phyloP scores from a whole-genome alignment of 768 basidiomycete genomes.

The Leccinum uliginosum region DNA sequence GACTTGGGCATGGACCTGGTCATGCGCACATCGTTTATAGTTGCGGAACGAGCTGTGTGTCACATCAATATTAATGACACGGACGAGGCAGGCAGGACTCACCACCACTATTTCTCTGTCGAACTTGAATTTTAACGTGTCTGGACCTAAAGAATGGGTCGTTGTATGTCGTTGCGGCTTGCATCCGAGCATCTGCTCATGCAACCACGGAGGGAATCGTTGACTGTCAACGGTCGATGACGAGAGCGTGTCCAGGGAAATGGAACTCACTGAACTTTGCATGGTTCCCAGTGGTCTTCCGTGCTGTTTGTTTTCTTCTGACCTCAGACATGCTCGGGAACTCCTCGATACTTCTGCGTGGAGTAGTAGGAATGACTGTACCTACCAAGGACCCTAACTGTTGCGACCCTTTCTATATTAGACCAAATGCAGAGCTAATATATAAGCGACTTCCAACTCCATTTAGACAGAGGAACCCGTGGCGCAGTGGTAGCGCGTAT shows the following conservation, averaged over 20 bases:
- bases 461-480: conserved; percentile 24
- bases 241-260: neutral
- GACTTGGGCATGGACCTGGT: neutral
- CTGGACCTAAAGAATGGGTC: neutral
- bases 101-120: neutral
- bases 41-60: neutral
- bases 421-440: neutral
- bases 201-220: neutral
- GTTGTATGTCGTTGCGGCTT: neutral
- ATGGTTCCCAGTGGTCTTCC: conserved; percentile 18
- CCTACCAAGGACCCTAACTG: too few relatives aligned
- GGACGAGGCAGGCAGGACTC: neutral
- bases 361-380: too few relatives aligned
- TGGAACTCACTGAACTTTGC: conserved; percentile 2
- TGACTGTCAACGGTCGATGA: neutral
- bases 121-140: conserved; percentile 1
- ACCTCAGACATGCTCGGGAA: conserved; percentile 1
- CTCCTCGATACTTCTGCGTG: neutral
- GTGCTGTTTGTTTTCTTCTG: conserved; percentile 18
- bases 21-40: neutral
- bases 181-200: conserved; percentile 1
- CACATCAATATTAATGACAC: neutral
- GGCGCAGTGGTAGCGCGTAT: conserved; percentile 39
- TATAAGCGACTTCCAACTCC: neutral
- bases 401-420: neutral